Evolutionary conservation across 1,284 basidiomycete genomes (phyloP).

Genomic region (Volvariella surrecta): DNA sequence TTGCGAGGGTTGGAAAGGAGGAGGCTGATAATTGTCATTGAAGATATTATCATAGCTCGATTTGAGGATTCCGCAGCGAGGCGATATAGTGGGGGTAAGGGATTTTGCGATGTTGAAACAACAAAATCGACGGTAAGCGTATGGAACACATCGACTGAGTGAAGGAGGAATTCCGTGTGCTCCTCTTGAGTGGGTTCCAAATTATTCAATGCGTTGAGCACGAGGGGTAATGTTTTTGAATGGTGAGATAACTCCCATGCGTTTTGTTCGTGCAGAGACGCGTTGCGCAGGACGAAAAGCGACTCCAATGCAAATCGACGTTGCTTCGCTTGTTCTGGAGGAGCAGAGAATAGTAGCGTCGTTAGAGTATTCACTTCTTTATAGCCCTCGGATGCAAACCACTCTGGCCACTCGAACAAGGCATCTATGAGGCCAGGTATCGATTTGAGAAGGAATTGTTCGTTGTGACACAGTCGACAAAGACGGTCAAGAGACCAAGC

Average conservation of each 20-base stretch:
- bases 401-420: constrained; percentile 75
- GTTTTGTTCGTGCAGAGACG: constrained; percentile 60
- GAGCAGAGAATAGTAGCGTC: constrained; percentile 43
- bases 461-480: constrained; percentile 66
- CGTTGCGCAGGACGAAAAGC: constrained; percentile 68
- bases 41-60: constrained; percentile 61
- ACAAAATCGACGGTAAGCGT: constrained; percentile 34
- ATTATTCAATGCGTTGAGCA: constrained; percentile 48
- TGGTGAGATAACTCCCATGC: constrained; percentile 49
- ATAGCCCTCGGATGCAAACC: constrained; percentile 54
- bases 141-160: constrained; percentile 60
- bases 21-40: constrained; percentile 48
- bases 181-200: constrained; percentile 49
- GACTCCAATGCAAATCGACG: constrained; percentile 67
- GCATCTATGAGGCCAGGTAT: constrained; percentile 73
- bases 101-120: constrained; percentile 30
- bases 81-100: constrained; percentile 40
- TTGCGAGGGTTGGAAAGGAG: constrained; percentile 59
- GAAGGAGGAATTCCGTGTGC: constrained; percentile 60
- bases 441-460: constrained; percentile 56
- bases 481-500: constrained; percentile 78
- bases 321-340: constrained; percentile 40
- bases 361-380: constrained; percentile 27
- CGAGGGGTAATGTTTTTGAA: constrained; percentile 48
- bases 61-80: constrained; percentile 55